Evolutionary conservation across 2,329 filamentous ascomycete species (phyloP).

Genomic region (Exophiala bonariae): DNA sequence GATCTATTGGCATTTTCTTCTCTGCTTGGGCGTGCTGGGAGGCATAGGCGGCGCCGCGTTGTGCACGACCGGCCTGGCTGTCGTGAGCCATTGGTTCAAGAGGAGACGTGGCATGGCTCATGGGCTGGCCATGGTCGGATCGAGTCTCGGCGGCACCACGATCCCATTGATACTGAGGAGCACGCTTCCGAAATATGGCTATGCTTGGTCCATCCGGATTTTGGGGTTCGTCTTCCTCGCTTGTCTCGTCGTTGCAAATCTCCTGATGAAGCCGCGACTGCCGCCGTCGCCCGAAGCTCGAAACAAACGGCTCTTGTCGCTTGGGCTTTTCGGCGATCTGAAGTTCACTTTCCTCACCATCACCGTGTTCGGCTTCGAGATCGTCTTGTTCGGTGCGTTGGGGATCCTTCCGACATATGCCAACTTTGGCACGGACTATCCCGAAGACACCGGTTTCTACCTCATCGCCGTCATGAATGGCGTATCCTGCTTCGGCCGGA

Average conservation of each 20-base stretch:
- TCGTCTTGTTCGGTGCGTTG: conserved; percentile 50
- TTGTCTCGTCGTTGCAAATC: conserved; percentile 34
- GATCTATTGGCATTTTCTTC: conserved; percentile 51
- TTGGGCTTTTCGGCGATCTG: conserved; percentile 42
- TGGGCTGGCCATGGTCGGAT: conserved; percentile 42
- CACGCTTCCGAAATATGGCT: conserved; percentile 36
- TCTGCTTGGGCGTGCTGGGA: conserved; percentile 38
- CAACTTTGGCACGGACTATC: conserved; percentile 36
- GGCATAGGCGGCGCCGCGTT: conserved; percentile 37
- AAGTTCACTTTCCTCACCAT: conserved; percentile 44
- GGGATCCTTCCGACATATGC: conserved; percentile 50
- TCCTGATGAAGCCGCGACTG: conserved; percentile 37
- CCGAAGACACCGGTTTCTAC: conserved; percentile 39
- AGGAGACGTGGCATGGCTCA: conserved; percentile 38
- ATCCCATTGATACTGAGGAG: conserved; percentile 37
- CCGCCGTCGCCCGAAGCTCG: conserved; percentile 29
- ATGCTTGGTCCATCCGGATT: conserved; percentile 37
- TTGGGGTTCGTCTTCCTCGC: conserved; percentile 38
- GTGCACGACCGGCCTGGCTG: conserved; percentile 39
- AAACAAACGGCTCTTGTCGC: conserved; percentile 36
- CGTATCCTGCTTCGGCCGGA: conserved; percentile 43
- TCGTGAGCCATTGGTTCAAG: conserved; percentile 44
- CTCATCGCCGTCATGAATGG: conserved; percentile 48
- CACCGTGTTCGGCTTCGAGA: conserved; percentile 49
- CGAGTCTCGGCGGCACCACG: conserved; percentile 38